Conservation (phyloP, 306 rosid species). For the Astragalus membranaceus region DNA sequence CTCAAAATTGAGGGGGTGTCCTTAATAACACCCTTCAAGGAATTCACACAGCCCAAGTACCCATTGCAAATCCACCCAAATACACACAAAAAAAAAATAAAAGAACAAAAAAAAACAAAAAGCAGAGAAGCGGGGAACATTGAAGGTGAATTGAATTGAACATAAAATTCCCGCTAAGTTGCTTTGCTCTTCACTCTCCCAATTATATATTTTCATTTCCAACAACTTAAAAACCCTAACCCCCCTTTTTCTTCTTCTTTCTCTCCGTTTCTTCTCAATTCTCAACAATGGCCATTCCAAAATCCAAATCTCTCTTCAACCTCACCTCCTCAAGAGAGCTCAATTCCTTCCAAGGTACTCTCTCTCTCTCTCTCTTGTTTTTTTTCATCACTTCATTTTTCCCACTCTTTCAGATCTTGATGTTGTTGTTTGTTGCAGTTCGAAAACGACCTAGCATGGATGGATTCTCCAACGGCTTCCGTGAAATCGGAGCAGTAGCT, state of each 20-base stretch:
- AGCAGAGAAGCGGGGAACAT: no score
- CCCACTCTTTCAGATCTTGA: background rate
- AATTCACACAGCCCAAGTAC: no score
- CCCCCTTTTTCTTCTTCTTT: background rate
- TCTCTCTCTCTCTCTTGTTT: background rate
- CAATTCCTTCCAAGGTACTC: constrained; percentile 50
- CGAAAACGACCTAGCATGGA: constrained; percentile 52
- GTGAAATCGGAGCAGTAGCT: constrained; percentile 41
- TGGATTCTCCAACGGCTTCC: constrained; percentile 26
- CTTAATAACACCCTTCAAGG: no score
- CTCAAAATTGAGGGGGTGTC: no score
- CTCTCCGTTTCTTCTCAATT: background rate
- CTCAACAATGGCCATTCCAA: constrained; percentile 40
- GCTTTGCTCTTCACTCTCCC: background rate
- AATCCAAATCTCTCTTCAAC: constrained; percentile 34
- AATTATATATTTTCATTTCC: background rate
- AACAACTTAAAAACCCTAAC: background rate
- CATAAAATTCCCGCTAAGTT: constrained; percentile 32
- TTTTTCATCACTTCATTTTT: no score
- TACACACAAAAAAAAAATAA: no score
- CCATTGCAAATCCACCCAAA: no score
- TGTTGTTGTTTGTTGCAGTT: constrained; percentile 30
- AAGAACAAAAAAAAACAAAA: no score
- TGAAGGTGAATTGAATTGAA: no score
- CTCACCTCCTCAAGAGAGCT: constrained; percentile 56